Percentiles rank a stretch among this genome's conserved stretches.
Evolutionary conservation across 1,284 basidiomycete species (phyloP).

Genomic region (Puccinia hordei): DNA sequence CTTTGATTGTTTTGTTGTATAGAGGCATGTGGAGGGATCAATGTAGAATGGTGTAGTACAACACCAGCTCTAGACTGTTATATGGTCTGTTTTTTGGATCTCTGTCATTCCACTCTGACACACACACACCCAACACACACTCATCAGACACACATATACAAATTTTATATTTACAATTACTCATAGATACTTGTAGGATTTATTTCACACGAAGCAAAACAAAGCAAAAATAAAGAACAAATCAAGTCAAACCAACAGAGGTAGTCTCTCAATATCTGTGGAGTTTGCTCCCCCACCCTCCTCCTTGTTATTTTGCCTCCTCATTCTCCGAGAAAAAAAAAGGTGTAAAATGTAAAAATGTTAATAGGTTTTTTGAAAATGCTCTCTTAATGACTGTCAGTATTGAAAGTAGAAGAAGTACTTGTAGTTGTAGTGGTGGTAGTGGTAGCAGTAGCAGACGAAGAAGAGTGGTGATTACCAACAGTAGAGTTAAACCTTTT

Average conservation of each 20-base stretch:
- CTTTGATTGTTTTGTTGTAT: too few relatives aligned
- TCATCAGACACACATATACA: too few relatives aligned
- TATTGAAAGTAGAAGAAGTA: background rate
- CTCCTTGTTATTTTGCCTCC: too few relatives aligned
- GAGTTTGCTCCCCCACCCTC: background rate
- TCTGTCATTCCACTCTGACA: too few relatives aligned
- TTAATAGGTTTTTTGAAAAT: background rate
- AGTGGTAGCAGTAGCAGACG: background rate
- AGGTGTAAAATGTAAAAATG: background rate
- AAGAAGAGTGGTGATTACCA: constrained; percentile 21
- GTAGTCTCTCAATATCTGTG: too few relatives aligned
- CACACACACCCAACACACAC: too few relatives aligned
- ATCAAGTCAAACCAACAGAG: background rate
- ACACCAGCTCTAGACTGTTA: too few relatives aligned
- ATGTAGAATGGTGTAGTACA: too few relatives aligned
- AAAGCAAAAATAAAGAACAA: background rate
- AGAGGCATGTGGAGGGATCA: too few relatives aligned
- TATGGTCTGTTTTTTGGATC: too few relatives aligned
- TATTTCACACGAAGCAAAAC: background rate
- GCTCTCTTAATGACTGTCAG: constrained; percentile 21
- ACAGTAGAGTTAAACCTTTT: constrained; percentile 44
- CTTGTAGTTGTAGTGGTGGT: background rate
- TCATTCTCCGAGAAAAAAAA: constrained; percentile 3
- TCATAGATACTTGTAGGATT: too few relatives aligned
- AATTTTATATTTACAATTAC: too few relatives aligned